Evolutionary conservation across 345 rosid genomes (phyloP).

Genomic region (Citrus australasica): DNA sequence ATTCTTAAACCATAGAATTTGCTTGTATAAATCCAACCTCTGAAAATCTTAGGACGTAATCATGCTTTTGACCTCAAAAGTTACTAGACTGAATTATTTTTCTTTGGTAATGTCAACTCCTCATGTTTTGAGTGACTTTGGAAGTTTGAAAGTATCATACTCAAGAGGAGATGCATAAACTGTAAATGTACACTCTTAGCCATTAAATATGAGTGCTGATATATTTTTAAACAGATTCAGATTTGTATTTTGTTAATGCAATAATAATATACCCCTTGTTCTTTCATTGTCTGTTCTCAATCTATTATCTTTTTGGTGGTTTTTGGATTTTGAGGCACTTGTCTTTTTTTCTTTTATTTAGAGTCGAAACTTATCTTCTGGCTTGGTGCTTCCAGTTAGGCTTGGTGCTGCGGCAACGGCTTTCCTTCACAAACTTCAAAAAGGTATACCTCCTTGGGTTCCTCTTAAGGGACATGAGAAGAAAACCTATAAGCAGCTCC

Average conservation of each 20-base stretch:
- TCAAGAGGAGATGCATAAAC: neutral
- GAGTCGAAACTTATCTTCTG: conserved; percentile 13
- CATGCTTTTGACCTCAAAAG: neutral
- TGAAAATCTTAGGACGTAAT: neutral
- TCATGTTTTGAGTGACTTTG: neutral
- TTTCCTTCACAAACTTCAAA: conserved; percentile 78
- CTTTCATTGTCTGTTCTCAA: neutral
- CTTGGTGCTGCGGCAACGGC: conserved; percentile 86
- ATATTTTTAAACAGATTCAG: neutral
- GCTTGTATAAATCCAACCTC: neutral
- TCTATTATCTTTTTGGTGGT: neutral
- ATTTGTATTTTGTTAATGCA: neutral
- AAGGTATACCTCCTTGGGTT: conserved; percentile 88
- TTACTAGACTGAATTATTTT: neutral
- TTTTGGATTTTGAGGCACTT: neutral
- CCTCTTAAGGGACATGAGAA: conserved; percentile 74
- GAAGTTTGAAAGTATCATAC: neutral
- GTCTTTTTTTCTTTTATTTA: neutral
- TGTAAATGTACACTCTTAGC: neutral
- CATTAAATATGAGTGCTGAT: neutral
- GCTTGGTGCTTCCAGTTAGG: conserved; percentile 52
- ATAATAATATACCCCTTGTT: neutral
- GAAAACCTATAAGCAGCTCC: conserved; percentile 77
- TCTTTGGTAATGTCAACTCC: neutral
- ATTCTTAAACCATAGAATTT: neutral